phyloP scores from a whole-genome alignment of 768 basidiomycete genomes.

The Steccherinum ochraceum region DNA sequence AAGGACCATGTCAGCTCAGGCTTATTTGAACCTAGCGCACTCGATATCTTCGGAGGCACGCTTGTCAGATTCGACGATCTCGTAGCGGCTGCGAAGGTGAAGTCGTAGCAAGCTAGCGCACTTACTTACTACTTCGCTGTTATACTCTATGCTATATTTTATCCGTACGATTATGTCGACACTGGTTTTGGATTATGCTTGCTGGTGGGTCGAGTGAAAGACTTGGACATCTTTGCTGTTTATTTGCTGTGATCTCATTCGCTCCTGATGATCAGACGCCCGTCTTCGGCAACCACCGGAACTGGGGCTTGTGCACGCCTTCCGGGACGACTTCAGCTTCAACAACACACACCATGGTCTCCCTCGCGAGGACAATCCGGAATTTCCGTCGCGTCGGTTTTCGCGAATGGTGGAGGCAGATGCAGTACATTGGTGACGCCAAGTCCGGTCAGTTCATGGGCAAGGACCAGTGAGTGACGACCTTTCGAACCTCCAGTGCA shows the following conservation, averaged over 20 bases:
- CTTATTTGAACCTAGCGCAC: constrained; percentile 31
- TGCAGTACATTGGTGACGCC: constrained; percentile 93
- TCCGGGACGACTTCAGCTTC: not conserved
- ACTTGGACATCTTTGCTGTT: no score
- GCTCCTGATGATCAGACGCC: no score
- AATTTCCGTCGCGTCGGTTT: constrained; percentile 71
- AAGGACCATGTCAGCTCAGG: not conserved
- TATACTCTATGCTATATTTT: no score
- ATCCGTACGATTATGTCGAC: no score
- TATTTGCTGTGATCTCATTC: no score
- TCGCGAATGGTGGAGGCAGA: constrained; percentile 83
- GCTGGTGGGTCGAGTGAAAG: no score
- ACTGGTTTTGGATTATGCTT: no score
- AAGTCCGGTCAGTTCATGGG: constrained; percentile 78
- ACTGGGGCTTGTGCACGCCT: no score
- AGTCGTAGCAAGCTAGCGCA: no score
- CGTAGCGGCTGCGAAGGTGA: no score
- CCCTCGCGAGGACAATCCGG: constrained; percentile 69
- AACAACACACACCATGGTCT: constrained; percentile 50
- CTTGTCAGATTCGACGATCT: constrained; percentile 57
- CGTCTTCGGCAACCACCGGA: no score
- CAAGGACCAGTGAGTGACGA: constrained; percentile 69
- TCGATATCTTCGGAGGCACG: constrained; percentile 69
- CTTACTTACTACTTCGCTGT: no score
- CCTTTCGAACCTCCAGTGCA: not conserved